phyloP scores from a whole-genome alignment of 2,329 filamentous ascomycete genomes.

The Cordyceps militaris region DNA sequence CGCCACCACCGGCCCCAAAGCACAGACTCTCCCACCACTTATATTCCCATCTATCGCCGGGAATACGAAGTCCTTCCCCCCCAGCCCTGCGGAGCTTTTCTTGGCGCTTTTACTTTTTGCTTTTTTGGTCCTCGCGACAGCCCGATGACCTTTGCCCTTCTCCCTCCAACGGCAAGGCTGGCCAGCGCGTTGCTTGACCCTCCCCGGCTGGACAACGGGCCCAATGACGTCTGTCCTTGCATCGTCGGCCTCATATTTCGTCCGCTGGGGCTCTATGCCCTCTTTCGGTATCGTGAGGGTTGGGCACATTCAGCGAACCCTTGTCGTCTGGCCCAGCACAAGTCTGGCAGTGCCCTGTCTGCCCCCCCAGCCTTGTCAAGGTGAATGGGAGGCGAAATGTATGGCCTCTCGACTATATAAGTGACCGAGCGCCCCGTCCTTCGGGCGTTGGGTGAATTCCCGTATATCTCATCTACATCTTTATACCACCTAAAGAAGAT shows the following conservation, averaged over 20 bases:
- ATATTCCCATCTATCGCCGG: constrained; percentile 5
- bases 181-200: not conserved
- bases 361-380: not conserved
- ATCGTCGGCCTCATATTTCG: constrained; percentile 6
- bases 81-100: constrained; percentile 9
- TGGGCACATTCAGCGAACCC: not conserved
- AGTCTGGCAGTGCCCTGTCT: not conserved
- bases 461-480: too few relatives aligned
- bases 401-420: not conserved
- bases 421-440: not conserved
- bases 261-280: not conserved
- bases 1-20: constrained; percentile 4
- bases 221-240: constrained; percentile 11
- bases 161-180: not conserved
- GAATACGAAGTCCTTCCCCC: constrained; percentile 2
- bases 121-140: not conserved
- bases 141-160: not conserved
- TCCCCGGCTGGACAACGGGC: too few relatives aligned
- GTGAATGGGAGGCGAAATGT: not conserved
- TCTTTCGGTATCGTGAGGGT: not conserved
- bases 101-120: not conserved
- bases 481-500: too few relatives aligned
- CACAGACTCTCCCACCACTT: not conserved
- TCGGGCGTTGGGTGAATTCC: too few relatives aligned
- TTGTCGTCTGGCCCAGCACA: not conserved